phyloP scores from a whole-genome alignment of 2,329 filamentous ascomycete genomes.

The Emergomyces pasteurianus region DNA sequence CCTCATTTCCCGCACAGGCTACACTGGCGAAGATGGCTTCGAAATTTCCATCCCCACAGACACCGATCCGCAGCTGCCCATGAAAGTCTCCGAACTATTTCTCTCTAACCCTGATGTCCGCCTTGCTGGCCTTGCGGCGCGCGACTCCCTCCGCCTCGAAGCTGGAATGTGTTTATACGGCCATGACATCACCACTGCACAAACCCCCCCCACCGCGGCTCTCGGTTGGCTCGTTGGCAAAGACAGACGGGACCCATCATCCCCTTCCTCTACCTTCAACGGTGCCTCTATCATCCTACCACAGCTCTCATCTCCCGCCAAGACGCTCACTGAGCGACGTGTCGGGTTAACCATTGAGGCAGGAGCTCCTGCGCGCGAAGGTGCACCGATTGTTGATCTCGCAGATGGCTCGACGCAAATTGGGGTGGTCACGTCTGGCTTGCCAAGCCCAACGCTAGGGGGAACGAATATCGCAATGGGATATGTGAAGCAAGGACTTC shows the following conservation, averaged over 20 bases:
- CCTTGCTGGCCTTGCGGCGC: conserved; percentile 77
- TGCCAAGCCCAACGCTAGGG: conserved; percentile 72
- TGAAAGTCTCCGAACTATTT: conserved; percentile 53
- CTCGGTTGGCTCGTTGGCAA: conserved; percentile 77
- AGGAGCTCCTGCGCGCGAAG: conserved; percentile 81
- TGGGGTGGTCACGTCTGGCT: conserved; percentile 76
- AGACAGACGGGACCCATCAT: conserved; percentile 47
- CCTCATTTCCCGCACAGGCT: conserved; percentile 78
- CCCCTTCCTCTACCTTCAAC: conserved; percentile 59
- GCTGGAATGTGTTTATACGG: conserved; percentile 99
- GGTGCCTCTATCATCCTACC: conserved; percentile 65
- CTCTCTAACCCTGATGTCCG: conserved; percentile 56
- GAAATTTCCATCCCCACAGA: conserved; percentile 74
- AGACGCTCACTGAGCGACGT: conserved; percentile 57
- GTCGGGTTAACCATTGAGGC: conserved; percentile 67
- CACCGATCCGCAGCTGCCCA: conserved; percentile 39
- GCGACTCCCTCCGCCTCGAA: conserved; percentile 86
- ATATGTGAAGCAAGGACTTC: conserved; percentile 67
- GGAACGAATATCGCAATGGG: conserved; percentile 90
- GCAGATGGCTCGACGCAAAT: conserved; percentile 49
- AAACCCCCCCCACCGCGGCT: conserved; percentile 54
- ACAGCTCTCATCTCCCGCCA: conserved; percentile 49
- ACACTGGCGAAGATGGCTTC: conserved; percentile 97
- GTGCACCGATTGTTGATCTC: conserved; percentile 59
- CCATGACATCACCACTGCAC: conserved; percentile 80